A percentile compares a stretch with the other conserved stretches of the same genome.
phyloP scores from a whole-genome alignment of 2,329 filamentous ascomycete species.

The Phaeomoniella chlamydospora region DNA sequence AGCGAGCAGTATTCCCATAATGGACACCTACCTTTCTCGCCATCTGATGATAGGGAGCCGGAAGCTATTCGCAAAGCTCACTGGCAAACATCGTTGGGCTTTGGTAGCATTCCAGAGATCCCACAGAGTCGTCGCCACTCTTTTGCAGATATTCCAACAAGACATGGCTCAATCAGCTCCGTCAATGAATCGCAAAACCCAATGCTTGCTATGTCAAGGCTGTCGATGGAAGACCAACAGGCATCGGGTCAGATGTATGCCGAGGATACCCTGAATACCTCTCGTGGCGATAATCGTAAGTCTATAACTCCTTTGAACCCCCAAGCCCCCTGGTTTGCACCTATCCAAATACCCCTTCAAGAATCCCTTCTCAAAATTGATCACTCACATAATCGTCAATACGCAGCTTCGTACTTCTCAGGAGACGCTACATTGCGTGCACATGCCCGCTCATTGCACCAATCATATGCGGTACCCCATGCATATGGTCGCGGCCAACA shows the following conservation, averaged over 20 bases:
- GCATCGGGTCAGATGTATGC: conserved; percentile 10
- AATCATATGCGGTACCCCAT: conserved; percentile 8
- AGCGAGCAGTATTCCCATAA: conserved; percentile 29
- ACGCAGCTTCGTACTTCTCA: conserved; percentile 28
- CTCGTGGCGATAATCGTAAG: conserved; percentile 27
- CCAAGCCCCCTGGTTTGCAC: neutral
- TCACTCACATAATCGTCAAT: conserved; percentile 23
- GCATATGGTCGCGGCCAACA: conserved; percentile 10
- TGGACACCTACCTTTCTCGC: conserved; percentile 19
- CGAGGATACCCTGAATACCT: conserved; percentile 19
- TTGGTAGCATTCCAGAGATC: conserved; percentile 27
- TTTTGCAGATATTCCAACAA: conserved; percentile 34
- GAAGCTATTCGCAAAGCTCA: conserved; percentile 32
- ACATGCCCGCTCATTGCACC: conserved; percentile 5
- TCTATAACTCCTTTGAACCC: conserved; percentile 20
- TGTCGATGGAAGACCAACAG: neutral
- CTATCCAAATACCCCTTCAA: conserved; percentile 12
- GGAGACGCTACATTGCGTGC: conserved; percentile 8
- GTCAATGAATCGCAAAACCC: conserved; percentile 17
- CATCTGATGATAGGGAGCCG: conserved; percentile 26
- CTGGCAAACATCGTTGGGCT: conserved; percentile 35
- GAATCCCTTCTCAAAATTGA: conserved; percentile 18
- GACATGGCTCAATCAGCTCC: conserved; percentile 27
- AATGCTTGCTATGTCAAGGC: conserved; percentile 4
- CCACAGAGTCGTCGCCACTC: conserved; percentile 36